Conservation (phyloP, 192 early-diverging fungal genomes). For the Entomortierella beljakovae region DNA sequence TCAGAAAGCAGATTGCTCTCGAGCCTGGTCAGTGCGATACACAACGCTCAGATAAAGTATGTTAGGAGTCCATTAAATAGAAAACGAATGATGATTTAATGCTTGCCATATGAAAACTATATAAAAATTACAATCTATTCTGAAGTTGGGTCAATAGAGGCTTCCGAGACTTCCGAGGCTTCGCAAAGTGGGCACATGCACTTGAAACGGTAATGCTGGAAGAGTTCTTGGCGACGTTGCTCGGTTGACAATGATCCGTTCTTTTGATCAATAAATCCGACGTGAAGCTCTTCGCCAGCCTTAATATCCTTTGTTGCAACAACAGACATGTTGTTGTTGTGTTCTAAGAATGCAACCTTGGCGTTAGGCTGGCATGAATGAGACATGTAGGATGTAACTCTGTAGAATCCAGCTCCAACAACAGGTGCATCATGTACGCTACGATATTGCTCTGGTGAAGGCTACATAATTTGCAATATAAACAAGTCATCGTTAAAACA, state of each 20-base stretch:
- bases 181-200: conserved; percentile 70
- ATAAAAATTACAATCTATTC: background rate
- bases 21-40: no score
- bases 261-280: conserved; percentile 67
- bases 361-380: conserved; percentile 75
- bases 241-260: conserved; percentile 52
- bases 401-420: conserved; percentile 80
- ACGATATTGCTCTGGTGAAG: conserved; percentile 54
- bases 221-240: conserved; percentile 69
- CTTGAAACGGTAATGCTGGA: conserved; percentile 66
- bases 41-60: no score
- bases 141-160: background rate
- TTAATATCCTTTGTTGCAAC: conserved; percentile 70
- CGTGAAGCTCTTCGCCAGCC: conserved; percentile 75
- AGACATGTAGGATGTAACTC: conserved; percentile 74
- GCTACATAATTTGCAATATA: conserved; percentile 4
- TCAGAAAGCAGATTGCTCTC: no score
- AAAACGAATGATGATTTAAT: background rate
- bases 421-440: conserved; percentile 52
- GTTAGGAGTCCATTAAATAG: no score
- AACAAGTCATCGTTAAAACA: background rate
- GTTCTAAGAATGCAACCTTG: conserved; percentile 65
- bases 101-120: background rate
- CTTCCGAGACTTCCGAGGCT: conserved; percentile 6
- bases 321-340: conserved; percentile 65